A percentile compares a stretch with the other conserved stretches of the same genome.
Evolutionary conservation across 2,329 filamentous ascomycete genomes (phyloP).

Genomic region (Trichoderma sp.): DNA sequence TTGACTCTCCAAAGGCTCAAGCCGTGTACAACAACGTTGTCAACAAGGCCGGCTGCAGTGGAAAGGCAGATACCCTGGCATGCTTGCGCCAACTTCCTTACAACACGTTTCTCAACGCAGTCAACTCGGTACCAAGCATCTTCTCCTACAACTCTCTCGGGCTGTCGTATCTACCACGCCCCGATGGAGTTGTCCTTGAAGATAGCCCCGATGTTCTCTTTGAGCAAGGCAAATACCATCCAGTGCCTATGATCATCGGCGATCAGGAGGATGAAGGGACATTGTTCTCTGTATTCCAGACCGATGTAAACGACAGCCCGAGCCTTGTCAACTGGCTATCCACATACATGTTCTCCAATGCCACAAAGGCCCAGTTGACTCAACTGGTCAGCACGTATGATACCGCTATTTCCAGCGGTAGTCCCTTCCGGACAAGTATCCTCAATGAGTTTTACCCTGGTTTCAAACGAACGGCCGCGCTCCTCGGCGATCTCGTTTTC

Average conservation of each 20-base stretch:
- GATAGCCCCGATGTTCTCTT: slow-evolving; percentile 64
- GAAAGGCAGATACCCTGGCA: slow-evolving; percentile 57
- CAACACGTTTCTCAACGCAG: slow-evolving; percentile 62
- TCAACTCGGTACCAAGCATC: slow-evolving; percentile 69
- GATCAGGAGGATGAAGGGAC: slow-evolving; percentile 82
- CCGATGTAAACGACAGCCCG: slow-evolving; percentile 64
- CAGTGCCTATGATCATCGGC: slow-evolving; percentile 60
- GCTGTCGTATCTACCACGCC: slow-evolving; percentile 72
- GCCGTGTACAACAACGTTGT: slow-evolving; percentile 65
- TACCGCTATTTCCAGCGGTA: slow-evolving; percentile 57
- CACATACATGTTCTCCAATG: slow-evolving; percentile 59
- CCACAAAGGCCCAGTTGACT: slow-evolving; percentile 53
- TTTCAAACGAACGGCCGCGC: slow-evolving; percentile 74
- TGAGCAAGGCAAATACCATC: slow-evolving; percentile 49
- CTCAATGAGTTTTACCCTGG: slow-evolving; percentile 75
- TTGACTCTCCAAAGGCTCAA: slow-evolving; percentile 68
- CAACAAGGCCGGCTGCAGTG: slow-evolving; percentile 60
- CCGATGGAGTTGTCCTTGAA: slow-evolving; percentile 65
- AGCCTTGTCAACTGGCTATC: slow-evolving; percentile 64
- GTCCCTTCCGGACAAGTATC: slow-evolving; percentile 68
- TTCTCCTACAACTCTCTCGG: slow-evolving; percentile 68
- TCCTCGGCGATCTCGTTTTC: slow-evolving; percentile 75
- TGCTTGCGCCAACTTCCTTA: slow-evolving; percentile 67
- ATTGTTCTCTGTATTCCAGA: slow-evolving; percentile 69
- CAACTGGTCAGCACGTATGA: slow-evolving; percentile 65